Evolutionary conservation across 2,329 filamentous ascomycete species (phyloP).

Genomic region (Neofusicoccum umdonicola): DNA sequence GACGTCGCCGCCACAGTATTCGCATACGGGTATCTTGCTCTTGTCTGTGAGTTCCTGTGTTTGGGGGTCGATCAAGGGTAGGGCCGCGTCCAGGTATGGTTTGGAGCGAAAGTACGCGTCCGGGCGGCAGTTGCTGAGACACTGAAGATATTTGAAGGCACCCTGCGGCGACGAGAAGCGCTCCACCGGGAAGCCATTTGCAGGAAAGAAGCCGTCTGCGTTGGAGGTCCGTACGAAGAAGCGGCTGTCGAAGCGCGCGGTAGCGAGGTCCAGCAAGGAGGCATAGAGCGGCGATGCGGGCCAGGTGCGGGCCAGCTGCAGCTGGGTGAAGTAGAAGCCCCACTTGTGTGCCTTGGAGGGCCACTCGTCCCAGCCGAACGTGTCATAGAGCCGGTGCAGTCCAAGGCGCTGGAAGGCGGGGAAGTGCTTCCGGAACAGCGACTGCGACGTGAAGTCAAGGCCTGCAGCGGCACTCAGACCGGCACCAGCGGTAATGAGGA

Average conservation of each 20-base stretch:
- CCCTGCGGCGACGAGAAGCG: constrained; percentile 33
- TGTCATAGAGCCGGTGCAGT: constrained; percentile 32
- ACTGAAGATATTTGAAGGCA: constrained; percentile 31
- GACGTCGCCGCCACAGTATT: constrained; percentile 27
- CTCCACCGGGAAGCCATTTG: constrained; percentile 26
- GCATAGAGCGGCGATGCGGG: constrained; percentile 25
- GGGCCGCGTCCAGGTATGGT: constrained; percentile 25
- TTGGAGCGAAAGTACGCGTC: constrained; percentile 27
- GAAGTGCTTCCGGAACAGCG: constrained; percentile 32
- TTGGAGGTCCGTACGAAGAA: constrained; percentile 34
- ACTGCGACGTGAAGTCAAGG: constrained; percentile 32
- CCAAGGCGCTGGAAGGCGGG: constrained; percentile 30
- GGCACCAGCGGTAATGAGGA: constrained; percentile 35
- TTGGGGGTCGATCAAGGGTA: constrained; percentile 23
- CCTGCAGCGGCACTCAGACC: constrained; percentile 36
- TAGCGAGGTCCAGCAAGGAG: constrained; percentile 19
- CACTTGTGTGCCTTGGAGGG: constrained; percentile 29
- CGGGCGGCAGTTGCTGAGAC: constrained; percentile 27
- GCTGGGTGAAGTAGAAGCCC: constrained; percentile 36
- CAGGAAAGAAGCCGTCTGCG: constrained; percentile 33
- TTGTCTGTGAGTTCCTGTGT: constrained; percentile 25
- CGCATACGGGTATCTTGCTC: constrained; percentile 25
- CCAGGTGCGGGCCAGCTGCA: constrained; percentile 29
- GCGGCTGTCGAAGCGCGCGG: constrained; percentile 21
- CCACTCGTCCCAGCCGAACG: constrained; percentile 34